Evolutionary conservation across 2,329 filamentous ascomycete genomes (phyloP).

Genomic region (Xylaria multiplex): DNA sequence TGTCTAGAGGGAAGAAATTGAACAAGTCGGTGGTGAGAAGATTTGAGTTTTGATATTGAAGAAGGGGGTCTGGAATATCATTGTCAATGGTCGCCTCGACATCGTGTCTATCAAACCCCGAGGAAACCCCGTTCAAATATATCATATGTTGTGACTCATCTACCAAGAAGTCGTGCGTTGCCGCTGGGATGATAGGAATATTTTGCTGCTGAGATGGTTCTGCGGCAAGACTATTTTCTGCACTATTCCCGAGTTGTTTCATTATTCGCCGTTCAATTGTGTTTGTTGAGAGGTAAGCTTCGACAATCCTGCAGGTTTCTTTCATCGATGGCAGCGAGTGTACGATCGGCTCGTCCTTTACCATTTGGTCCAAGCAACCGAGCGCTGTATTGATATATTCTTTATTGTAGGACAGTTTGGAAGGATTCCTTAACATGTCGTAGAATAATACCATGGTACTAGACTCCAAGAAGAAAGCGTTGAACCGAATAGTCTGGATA

Average conservation of each 20-base stretch:
- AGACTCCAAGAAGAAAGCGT: constrained; percentile 25
- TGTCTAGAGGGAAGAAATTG: constrained; percentile 23
- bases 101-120: neutral
- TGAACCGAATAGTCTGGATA: constrained; percentile 15
- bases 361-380: constrained; percentile 21
- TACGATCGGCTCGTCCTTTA: constrained; percentile 25
- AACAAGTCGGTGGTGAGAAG: constrained; percentile 24
- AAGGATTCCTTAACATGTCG: constrained; percentile 23
- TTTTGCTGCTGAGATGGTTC: constrained; percentile 7
- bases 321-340: constrained; percentile 14
- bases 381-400: constrained; percentile 23
- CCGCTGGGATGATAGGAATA: neutral
- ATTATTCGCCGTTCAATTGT: neutral
- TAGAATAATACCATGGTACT: constrained; percentile 22
- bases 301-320: constrained; percentile 15
- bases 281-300: constrained; percentile 13
- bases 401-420: constrained; percentile 26
- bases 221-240: neutral
- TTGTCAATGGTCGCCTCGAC: neutral
- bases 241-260: neutral
- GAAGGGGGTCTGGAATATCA: constrained; percentile 7
- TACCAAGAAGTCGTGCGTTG: constrained; percentile 24
- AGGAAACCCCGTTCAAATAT: constrained; percentile 20
- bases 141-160: constrained; percentile 25
- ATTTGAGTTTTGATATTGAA: constrained; percentile 17